Evolutionary conservation across 1,139 yeast species (phyloP).

Genomic region (Debaryomyces robertsiae): DNA sequence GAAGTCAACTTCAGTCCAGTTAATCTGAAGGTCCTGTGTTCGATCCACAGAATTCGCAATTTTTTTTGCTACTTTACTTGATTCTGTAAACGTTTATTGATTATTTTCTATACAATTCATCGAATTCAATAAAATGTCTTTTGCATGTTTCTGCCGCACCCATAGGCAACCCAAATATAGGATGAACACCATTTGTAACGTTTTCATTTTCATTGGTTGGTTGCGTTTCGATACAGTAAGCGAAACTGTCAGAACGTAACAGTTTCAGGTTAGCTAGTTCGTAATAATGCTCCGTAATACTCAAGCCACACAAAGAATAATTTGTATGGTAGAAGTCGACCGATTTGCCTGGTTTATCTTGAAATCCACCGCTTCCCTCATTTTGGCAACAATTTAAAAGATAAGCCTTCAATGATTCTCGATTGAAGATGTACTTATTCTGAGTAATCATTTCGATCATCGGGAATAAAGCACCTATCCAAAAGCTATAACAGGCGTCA

Average conservation of each 20-base stretch:
- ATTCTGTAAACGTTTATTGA: not conserved
- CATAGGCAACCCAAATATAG: conserved; percentile 65
- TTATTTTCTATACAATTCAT: conserved; percentile 1
- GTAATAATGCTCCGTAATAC: conserved; percentile 64
- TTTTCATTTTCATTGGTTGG: conserved; percentile 23
- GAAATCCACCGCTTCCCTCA: conserved; percentile 63
- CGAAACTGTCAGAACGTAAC: conserved; percentile 18
- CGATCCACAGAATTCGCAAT: conserved; percentile 56
- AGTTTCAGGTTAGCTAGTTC: conserved; percentile 15
- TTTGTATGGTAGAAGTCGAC: conserved; percentile 93
- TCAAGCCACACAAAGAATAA: conserved; percentile 76
- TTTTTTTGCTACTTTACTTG: conserved; percentile 17
- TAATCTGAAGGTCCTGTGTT: conserved; percentile 70
- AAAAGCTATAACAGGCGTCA: conserved; percentile 94
- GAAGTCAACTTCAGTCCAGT: conserved; percentile 51
- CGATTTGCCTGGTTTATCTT: conserved; percentile 82
- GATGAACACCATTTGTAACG: conserved; percentile 49
- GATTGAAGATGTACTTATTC: conserved; percentile 42
- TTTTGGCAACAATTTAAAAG: conserved; percentile 76
- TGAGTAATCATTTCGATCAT: conserved; percentile 54
- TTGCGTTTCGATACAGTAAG: conserved; percentile 29
- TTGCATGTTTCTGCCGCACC: conserved; percentile 27
- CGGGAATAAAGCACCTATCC: conserved; percentile 85
- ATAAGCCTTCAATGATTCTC: conserved; percentile 62
- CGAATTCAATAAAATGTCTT: conserved; percentile 13